Conservation (phyloP, 2,329 filamentous ascomycete genomes). For the Aspergillus fijiensis region DNA sequence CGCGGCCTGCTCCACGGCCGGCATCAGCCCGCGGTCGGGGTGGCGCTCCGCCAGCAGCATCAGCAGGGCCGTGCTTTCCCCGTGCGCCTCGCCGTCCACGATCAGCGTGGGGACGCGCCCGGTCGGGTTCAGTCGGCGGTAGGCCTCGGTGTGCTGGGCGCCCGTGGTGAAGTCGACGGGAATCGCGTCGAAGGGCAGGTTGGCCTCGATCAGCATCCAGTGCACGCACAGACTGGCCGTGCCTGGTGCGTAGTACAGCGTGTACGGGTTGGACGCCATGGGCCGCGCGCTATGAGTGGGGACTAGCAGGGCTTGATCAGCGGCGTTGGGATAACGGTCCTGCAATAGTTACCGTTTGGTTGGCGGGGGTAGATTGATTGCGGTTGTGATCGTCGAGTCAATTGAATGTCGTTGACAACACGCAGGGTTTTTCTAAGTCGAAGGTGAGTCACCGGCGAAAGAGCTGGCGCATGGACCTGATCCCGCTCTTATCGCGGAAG, state of each 20-base stretch:
- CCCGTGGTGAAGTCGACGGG: background rate
- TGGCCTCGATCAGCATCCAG: background rate
- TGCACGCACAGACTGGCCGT: background rate
- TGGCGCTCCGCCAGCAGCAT: slow-evolving; percentile 1
- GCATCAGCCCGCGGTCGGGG: background rate
- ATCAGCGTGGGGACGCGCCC: background rate
- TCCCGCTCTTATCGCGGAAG: no score
- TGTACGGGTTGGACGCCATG: background rate
- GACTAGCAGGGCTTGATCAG: background rate
- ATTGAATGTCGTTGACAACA: no score
- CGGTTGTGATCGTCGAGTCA: no score
- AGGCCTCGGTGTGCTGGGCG: background rate
- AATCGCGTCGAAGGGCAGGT: background rate
- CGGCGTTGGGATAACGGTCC: background rate
- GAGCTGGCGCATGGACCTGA: no score
- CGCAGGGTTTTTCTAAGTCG: no score
- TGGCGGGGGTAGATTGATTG: background rate
- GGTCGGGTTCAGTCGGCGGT: background rate
- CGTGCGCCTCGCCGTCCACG: background rate
- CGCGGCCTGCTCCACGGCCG: background rate
- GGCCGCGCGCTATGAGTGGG: background rate
- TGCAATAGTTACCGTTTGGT: background rate
- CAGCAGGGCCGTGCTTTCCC: background rate
- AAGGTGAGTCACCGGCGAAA: no score
- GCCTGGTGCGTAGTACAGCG: background rate